phyloP scores from a whole-genome alignment of 2,329 filamentous ascomycete species.

The Domatiomyces globalis region DNA sequence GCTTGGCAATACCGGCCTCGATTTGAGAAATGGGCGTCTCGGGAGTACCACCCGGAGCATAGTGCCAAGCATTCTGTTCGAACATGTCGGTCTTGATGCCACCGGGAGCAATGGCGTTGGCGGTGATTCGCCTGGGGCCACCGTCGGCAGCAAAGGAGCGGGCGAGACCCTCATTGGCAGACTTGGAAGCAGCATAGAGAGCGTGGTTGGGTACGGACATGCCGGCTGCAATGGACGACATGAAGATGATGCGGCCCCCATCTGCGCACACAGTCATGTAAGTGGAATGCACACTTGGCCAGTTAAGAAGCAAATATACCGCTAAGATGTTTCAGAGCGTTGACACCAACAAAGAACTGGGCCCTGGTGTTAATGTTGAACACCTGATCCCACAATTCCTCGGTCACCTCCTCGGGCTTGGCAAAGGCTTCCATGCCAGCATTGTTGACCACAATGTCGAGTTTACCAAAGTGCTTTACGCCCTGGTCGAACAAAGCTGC shows the following conservation, averaged over 20 bases:
- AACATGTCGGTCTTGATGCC: slow-evolving; percentile 70
- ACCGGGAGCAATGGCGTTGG: slow-evolving; percentile 58
- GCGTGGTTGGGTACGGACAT: slow-evolving; percentile 56
- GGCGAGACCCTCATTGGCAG: slow-evolving; percentile 58
- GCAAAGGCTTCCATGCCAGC: slow-evolving; percentile 22
- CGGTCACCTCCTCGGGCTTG: slow-evolving; percentile 51
- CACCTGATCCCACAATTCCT: slow-evolving; percentile 45
- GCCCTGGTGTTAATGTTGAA: slow-evolving; percentile 49
- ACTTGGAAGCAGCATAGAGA: slow-evolving; percentile 58
- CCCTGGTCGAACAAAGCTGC: slow-evolving; percentile 33
- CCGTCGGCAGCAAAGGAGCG: slow-evolving; percentile 60
- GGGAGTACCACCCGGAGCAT: slow-evolving; percentile 43
- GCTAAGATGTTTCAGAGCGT: slow-evolving; percentile 52
- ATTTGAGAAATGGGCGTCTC: slow-evolving; percentile 36
- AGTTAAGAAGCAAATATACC: slow-evolving; percentile 6
- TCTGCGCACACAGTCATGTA: slow-evolving; percentile 15
- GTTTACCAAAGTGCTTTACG: slow-evolving; percentile 18
- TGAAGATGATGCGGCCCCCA: slow-evolving; percentile 41
- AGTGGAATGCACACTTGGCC: slow-evolving; percentile 1
- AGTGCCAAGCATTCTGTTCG: slow-evolving; percentile 53
- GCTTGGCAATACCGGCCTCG: slow-evolving; percentile 40
- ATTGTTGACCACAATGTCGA: slow-evolving; percentile 20
- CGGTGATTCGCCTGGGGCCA: slow-evolving; percentile 52
- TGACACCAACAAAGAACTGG: slow-evolving; percentile 53
- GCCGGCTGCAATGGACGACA: slow-evolving; percentile 43